A percentile compares a stretch with the other conserved stretches of the same genome.
Evolutionary conservation across 495 filamentous ascomycete genomes (phyloP).

Genomic region (Aspergillus campestris): DNA sequence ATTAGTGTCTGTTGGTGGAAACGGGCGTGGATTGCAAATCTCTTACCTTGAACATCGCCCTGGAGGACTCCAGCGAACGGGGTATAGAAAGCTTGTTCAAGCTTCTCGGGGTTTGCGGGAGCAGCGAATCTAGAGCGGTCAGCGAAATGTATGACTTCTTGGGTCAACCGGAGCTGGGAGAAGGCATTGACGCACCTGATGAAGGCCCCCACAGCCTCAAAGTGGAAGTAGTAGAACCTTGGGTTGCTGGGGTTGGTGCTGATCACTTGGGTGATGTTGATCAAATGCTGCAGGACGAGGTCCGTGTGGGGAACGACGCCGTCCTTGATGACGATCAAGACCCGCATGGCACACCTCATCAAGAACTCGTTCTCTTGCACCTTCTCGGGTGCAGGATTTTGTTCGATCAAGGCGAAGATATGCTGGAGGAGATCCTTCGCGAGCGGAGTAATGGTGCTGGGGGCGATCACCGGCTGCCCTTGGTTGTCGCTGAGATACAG

Average conservation of each 20-base stretch:
- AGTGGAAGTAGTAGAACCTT: constrained; percentile 96
- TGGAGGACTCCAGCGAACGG: constrained; percentile 69
- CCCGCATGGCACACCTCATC: constrained; percentile 96
- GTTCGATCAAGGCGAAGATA: constrained; percentile 84
- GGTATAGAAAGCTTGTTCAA: constrained; percentile 68
- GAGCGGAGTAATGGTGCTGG: constrained; percentile 62
- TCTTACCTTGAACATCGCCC: constrained; percentile 68
- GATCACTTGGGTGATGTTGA: constrained; percentile 81
- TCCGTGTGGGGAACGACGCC: constrained; percentile 61
- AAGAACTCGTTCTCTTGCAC: constrained; percentile 98
- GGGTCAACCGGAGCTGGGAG: neutral
- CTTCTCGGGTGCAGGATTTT: constrained; percentile 73
- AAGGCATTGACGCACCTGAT: constrained; percentile 50
- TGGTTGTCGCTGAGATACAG: constrained; percentile 69
- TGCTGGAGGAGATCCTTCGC: constrained; percentile 82
- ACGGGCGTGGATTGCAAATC: no score
- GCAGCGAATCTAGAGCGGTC: constrained; percentile 51
- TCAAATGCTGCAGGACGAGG: constrained; percentile 63
- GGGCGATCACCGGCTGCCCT: constrained; percentile 65
- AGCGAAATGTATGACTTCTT: neutral
- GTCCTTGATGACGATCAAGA: constrained; percentile 85
- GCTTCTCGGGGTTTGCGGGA: constrained; percentile 55
- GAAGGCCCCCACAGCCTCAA: constrained; percentile 92
- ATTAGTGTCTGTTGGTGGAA: constrained; percentile 1
- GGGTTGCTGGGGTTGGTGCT: constrained; percentile 93